Evolutionary conservation across 2,329 filamentous ascomycete species (phyloP), one percentile per base, ranked within the genome.

Genomic region (Fusarium scirpi): DNA sequence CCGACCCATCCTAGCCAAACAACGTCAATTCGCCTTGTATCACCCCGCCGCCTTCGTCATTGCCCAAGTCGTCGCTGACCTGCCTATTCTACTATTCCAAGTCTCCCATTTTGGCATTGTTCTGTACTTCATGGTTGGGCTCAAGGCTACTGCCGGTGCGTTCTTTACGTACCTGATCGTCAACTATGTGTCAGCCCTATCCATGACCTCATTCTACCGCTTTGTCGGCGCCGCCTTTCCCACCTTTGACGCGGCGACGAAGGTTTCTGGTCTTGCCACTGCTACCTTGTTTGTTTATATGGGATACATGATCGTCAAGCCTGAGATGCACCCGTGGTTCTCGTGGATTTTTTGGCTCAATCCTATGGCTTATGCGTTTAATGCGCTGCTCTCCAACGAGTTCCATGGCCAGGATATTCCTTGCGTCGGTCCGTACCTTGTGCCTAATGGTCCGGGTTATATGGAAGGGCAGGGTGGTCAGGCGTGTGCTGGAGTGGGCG

Each of bases 311-410:
- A 90, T 91, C 59, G 84, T 83, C 6, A 87, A 89, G 22, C 83
- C 83, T 25, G 82, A 87, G 64, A 90, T 91, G 89, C 86, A 88
- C 45, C 85, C 85, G 0, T 90, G 87, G 87, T 84, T 91, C 15
- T 79, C 82, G 2, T 91, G 89, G 89, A 77, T 91, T 6, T 89
- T 85, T 66, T 90, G 87, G 86, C 85, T 91, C 32, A 85, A 91
- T 64, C 91, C 91, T 0, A 81, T 93, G 12, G 87, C 91, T 2
- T 93, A 93, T 59, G 89, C 85, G 0, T 94, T 92, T 59, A 89
- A 93, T 68, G 86, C 86, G 0, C 77, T 94, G 0, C 83, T 93
- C 71, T 82, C 89, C 0, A 94, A 94, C 67, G 91, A 94, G 76
- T 93, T 94, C 61, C 84, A 91, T 64, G 81, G 80, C 18, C 80